A percentile compares a stretch with the other conserved stretches of the same genome.
phyloP scores from a whole-genome alignment of 1,139 yeast genomes.

The Hemisphaericaspora subhashii region DNA sequence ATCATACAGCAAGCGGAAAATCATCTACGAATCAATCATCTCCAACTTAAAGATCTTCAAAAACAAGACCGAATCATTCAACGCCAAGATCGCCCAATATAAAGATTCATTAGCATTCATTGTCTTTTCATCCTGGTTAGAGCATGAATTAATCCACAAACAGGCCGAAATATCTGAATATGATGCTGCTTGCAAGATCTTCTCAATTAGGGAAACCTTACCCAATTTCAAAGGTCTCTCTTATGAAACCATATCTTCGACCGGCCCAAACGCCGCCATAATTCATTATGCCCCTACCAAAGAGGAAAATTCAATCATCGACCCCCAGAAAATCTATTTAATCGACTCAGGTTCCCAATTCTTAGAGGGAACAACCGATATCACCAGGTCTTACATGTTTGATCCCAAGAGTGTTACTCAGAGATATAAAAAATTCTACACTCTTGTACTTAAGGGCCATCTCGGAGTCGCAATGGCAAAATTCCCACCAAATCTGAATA shows the following conservation, averaged over 20 bases:
- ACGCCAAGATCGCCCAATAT: constrained; percentile 42
- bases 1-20: constrained; percentile 26
- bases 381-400: constrained; percentile 53
- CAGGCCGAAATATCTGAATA: constrained; percentile 33
- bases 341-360: constrained; percentile 59
- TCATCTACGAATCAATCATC: constrained; percentile 33
- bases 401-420: constrained; percentile 25
- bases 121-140: constrained; percentile 44
- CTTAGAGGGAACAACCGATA: constrained; percentile 61
- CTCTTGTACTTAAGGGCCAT: constrained; percentile 57
- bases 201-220: constrained; percentile 37
- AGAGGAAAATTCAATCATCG: constrained; percentile 38
- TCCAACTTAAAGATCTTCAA: constrained; percentile 38
- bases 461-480: constrained; percentile 54
- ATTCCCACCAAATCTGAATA: constrained; percentile 40
- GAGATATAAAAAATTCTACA: constrained; percentile 40
- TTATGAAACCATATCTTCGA: constrained; percentile 53
- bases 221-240: constrained; percentile 54
- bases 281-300: constrained; percentile 57
- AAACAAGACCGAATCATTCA: constrained; percentile 38
- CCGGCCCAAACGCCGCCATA: constrained; percentile 56
- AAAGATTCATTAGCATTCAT: constrained; percentile 47
- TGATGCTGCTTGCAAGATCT: constrained; percentile 46
- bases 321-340: constrained; percentile 42
- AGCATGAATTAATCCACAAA: constrained; percentile 31